Conservation (phyloP, 1,284 basidiomycete genomes). For the Fomitiporia mediterranea region DNA sequence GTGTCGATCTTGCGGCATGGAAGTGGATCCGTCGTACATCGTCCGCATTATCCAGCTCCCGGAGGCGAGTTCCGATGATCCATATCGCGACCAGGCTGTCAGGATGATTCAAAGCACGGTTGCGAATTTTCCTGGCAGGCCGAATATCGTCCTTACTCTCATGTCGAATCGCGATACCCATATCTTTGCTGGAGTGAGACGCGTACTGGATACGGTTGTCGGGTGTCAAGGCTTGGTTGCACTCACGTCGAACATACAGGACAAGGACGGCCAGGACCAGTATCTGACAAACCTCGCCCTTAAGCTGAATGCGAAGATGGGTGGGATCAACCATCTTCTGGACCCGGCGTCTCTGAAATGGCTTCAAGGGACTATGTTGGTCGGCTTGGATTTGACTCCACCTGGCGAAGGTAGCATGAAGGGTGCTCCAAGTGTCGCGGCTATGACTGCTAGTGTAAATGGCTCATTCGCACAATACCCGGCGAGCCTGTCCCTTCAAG, state of each 20-base stretch:
- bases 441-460: constrained; percentile 1
- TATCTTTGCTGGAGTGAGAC: constrained; percentile 30
- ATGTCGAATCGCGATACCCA: constrained; percentile 1
- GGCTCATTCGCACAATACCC: constrained; percentile 1
- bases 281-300: constrained; percentile 71
- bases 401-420: neutral
- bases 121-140: constrained; percentile 34
- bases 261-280: constrained; percentile 53
- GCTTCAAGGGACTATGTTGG: constrained; percentile 74
- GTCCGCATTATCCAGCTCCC: neutral
- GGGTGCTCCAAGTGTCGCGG: constrained; percentile 7
- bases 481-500: constrained; percentile 2
- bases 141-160: constrained; percentile 1
- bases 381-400: constrained; percentile 6
- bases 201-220: constrained; percentile 38
- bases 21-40: neutral
- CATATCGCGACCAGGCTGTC: neutral
- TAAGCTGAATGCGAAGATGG: constrained; percentile 70
- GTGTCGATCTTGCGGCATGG: neutral
- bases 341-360: constrained; percentile 52
- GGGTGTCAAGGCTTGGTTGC: constrained; percentile 31
- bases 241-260: constrained; percentile 30
- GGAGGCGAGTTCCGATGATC: neutral
- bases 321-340: constrained; percentile 69
- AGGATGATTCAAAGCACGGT: constrained; percentile 37